Conservation (phyloP, 257 asterid species). For the Striga asiatica region DNA sequence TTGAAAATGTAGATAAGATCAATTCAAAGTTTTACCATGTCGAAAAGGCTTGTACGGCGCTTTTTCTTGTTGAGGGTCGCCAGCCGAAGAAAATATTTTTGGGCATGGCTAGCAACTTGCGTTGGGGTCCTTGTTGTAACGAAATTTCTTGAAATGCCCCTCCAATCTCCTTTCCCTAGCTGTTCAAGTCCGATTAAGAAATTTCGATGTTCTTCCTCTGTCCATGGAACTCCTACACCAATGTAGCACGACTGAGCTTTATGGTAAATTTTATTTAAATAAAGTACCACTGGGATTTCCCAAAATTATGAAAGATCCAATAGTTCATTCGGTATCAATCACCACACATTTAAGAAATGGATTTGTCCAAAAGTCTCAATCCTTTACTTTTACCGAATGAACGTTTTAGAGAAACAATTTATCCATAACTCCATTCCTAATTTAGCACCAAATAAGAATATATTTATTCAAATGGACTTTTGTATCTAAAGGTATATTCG, state of each 20-base stretch:
- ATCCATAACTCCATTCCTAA: too few species aligned
- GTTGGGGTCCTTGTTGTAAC: conserved; percentile 72
- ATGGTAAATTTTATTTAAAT: too few species aligned
- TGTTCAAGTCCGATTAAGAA: conserved; percentile 57
- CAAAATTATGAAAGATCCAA: too few species aligned
- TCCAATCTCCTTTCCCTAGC: conserved; percentile 83
- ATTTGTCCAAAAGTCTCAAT: too few species aligned
- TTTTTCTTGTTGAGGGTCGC: conserved; percentile 35
- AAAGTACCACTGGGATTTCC: too few species aligned
- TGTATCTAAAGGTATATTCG: not conserved
- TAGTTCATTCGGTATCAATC: too few species aligned
- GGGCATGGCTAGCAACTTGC: conserved; percentile 87
- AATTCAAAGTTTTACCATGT: conserved; percentile 70
- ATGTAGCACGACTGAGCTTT: too few species aligned
- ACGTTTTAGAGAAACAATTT: too few species aligned
- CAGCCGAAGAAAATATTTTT: conserved; percentile 60
- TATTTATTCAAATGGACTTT: not conserved
- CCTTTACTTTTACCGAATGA: too few species aligned
- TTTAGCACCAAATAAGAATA: not conserved
- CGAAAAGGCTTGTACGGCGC: conserved; percentile 69
- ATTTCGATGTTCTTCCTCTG: conserved; percentile 64
- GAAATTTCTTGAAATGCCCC: conserved; percentile 66
- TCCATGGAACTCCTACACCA: conserved; percentile 86
- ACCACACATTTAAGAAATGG: too few species aligned
- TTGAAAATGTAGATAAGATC: too few species aligned